Evolutionary conservation across 192 early-diverging fungal species (phyloP).

Genomic region (Chytriomyces sp.): DNA sequence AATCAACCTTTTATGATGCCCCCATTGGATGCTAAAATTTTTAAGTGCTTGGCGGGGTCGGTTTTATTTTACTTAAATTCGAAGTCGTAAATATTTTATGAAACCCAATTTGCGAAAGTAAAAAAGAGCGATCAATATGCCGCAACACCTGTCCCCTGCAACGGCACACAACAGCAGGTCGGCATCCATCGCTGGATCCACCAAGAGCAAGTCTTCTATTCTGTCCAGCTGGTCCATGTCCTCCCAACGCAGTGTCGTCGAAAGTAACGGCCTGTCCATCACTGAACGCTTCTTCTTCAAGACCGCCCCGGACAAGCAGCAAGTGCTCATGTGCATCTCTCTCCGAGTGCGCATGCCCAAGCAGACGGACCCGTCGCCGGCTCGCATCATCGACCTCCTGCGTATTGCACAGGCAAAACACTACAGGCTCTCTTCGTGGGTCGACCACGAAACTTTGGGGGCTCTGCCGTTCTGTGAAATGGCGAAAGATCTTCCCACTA

Average conservation of each 20-base stretch:
- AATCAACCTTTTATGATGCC: too few species aligned
- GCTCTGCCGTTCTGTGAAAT: conserved; percentile 41
- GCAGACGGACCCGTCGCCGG: conserved; percentile 8
- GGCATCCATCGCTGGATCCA: background rate
- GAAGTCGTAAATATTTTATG: too few species aligned
- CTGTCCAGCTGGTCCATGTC: background rate
- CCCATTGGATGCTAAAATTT: too few species aligned
- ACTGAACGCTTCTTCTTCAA: conserved; percentile 55
- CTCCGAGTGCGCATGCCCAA: conserved; percentile 41
- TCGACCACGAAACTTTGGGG: conserved; percentile 46
- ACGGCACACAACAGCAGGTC: background rate
- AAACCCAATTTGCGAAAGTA: too few species aligned
- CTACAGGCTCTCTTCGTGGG: conserved; percentile 43
- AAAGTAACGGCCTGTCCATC: conserved; percentile 45
- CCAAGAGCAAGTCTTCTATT: background rate
- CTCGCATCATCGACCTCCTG: conserved; percentile 48
- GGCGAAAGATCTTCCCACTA: conserved; percentile 42
- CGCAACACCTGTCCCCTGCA: background rate
- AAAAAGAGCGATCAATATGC: too few species aligned
- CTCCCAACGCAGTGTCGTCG: conserved; percentile 20
- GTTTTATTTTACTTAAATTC: too few species aligned
- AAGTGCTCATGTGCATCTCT: conserved; percentile 52
- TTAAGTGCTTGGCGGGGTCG: too few species aligned
- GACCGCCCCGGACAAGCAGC: conserved; percentile 36
- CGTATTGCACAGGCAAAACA: conserved; percentile 45